Conservation (phyloP, 1,284 basidiomycete species). For the Sanghuangporus weigelae region DNA sequence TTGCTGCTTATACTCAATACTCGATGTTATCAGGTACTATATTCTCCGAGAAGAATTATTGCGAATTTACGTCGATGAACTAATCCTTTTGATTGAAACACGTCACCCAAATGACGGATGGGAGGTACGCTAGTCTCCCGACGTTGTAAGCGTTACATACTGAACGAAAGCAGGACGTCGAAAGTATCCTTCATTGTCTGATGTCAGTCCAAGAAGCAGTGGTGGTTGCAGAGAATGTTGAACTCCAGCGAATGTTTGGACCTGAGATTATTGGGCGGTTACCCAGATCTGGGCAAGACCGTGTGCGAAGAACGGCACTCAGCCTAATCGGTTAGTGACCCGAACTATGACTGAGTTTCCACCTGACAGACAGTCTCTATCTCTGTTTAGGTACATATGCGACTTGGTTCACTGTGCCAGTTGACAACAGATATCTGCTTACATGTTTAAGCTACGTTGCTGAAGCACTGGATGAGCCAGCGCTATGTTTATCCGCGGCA, state of each 20-base stretch:
- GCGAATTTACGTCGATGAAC: constrained; percentile 57
- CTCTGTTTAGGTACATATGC: constrained; percentile 64
- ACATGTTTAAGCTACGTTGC: constrained; percentile 70
- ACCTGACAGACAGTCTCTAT: not conserved
- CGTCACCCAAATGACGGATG: constrained; percentile 41
- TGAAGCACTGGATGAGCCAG: constrained; percentile 56
- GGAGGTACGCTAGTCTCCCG: constrained; percentile 52
- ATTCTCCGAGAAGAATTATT: constrained; percentile 81
- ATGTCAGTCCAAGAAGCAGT: constrained; percentile 84
- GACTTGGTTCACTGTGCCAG: constrained; percentile 72
- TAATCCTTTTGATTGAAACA: constrained; percentile 46
- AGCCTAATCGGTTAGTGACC: constrained; percentile 54
- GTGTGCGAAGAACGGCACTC: constrained; percentile 69
- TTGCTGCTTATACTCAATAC: not conserved
- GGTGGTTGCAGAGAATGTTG: constrained; percentile 62
- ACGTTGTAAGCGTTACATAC: not conserved
- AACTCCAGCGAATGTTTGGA: constrained; percentile 66
- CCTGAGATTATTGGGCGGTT: constrained; percentile 62
- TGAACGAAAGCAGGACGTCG: constrained; percentile 55
- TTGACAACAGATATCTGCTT: constrained; percentile 44
- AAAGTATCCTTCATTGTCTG: constrained; percentile 80
- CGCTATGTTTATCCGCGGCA: constrained; percentile 69
- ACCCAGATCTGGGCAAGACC: constrained; percentile 56
- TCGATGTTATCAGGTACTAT: constrained; percentile 63
- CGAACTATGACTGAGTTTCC: not conserved